phyloP scores from a whole-genome alignment of 495 filamentous ascomycete genomes.

The Saxophila tyrrhenica region DNA sequence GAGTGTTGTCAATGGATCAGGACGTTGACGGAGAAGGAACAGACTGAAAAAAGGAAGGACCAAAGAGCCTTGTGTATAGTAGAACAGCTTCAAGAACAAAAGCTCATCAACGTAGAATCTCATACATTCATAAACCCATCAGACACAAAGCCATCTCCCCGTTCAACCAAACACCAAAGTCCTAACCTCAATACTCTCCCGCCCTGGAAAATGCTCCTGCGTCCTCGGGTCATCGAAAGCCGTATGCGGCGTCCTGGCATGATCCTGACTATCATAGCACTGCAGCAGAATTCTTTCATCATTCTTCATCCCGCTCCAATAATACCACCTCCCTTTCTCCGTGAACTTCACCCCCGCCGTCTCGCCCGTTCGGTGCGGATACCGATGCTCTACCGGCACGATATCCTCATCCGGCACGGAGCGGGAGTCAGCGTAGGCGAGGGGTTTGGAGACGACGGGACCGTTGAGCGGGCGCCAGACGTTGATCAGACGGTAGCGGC shows the following conservation, averaged over 20 bases:
- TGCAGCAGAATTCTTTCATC: slow-evolving; percentile 68
- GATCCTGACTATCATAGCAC: slow-evolving; percentile 62
- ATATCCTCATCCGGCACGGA: slow-evolving; percentile 53
- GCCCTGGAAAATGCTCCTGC: slow-evolving; percentile 35
- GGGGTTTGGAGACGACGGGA: slow-evolving; percentile 57
- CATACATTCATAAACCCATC: too few relatives aligned
- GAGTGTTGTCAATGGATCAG: too few relatives aligned
- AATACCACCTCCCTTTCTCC: slow-evolving; percentile 56
- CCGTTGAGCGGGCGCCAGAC: slow-evolving; percentile 73
- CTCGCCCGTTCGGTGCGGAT: slow-evolving; percentile 60
- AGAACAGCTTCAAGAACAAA: too few relatives aligned
- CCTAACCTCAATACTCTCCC: slow-evolving; percentile 80
- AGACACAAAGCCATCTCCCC: not conserved
- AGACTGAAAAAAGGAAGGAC: too few relatives aligned
- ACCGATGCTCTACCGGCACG: slow-evolving; percentile 62
- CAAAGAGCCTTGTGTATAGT: too few relatives aligned
- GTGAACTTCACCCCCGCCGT: slow-evolving; percentile 61
- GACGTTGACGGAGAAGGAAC: too few relatives aligned
- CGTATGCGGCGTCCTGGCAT: slow-evolving; percentile 63
- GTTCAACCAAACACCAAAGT: slow-evolving; percentile 66
- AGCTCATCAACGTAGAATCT: too few relatives aligned
- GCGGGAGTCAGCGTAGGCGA: slow-evolving; percentile 57
- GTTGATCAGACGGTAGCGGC: slow-evolving; percentile 72
- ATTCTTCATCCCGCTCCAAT: slow-evolving; percentile 59
- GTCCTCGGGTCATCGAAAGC: slow-evolving; percentile 66